Conservation (phyloP, 768 basidiomycete genomes). For the Cystofilobasidium bisporidii region DNA sequence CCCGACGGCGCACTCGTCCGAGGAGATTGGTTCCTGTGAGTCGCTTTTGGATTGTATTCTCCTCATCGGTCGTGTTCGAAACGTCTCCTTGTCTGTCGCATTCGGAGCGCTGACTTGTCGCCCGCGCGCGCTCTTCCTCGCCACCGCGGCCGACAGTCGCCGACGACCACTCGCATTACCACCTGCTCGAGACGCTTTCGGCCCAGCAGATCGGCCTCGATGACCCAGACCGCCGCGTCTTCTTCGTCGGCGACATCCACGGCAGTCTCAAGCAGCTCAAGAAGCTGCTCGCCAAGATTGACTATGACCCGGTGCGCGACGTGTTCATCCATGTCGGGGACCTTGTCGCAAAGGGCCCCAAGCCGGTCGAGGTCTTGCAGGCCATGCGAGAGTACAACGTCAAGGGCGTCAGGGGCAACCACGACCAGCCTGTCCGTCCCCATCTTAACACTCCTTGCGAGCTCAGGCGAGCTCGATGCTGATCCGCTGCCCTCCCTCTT, state of each 20-base stretch:
- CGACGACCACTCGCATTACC: constrained; percentile 4
- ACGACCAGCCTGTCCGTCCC: constrained; percentile 56
- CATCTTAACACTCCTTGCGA: neutral
- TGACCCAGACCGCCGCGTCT: neutral
- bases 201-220: neutral
- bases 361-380: constrained; percentile 54
- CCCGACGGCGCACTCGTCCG: neutral
- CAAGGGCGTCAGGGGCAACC: constrained; percentile 76
- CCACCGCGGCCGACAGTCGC: neutral
- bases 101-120: no score
- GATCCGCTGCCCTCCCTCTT: neutral
- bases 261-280: constrained; percentile 61
- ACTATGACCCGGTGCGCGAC: constrained; percentile 55
- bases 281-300: constrained; percentile 55
- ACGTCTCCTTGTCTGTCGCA: no score
- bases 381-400: constrained; percentile 58
- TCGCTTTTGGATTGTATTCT: no score
- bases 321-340: constrained; percentile 76
- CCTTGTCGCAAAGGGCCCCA: constrained; percentile 59
- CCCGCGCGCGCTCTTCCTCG: no score
- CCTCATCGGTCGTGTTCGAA: no score
- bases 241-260: constrained; percentile 75
- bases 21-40: neutral
- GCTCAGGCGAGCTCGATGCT: neutral
- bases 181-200: neutral